These are phyloP conservation scores for Aspergillus egyptiacus DNA, from an alignment of 495 filamentous ascomycete species.

Conservation along the genomic window DNA sequence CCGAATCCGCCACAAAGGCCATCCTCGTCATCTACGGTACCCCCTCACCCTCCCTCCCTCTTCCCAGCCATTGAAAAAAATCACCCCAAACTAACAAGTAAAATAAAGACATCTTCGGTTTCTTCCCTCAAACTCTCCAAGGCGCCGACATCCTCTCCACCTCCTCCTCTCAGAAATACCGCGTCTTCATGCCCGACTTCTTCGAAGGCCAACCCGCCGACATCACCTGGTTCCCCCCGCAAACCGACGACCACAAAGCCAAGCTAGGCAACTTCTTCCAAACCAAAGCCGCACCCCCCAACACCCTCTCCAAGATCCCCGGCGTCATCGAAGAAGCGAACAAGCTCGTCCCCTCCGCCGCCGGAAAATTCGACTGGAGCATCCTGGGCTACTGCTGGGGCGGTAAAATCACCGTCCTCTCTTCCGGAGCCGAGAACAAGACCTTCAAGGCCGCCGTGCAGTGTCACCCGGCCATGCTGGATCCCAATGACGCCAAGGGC, in stretches of 20 bases:
- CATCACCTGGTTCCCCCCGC: constrained; percentile 61
- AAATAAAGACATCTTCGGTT: constrained; percentile 49
- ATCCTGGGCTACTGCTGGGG: constrained; percentile 95
- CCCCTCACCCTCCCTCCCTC: neutral
- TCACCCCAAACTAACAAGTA: neutral
- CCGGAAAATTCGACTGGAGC: constrained; percentile 62
- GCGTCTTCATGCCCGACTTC: constrained; percentile 55
- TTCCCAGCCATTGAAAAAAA: too few species aligned
- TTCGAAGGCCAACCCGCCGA: constrained; percentile 46
- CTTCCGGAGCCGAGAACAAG: constrained; percentile 47
- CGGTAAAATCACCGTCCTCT: constrained; percentile 69
- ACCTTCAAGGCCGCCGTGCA: constrained; percentile 65
- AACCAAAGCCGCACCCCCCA: constrained; percentile 57
- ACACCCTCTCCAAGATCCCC: constrained; percentile 58
- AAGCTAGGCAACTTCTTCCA: constrained; percentile 72
- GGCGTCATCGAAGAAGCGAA: constrained; percentile 52
- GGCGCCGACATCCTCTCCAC: constrained; percentile 53
- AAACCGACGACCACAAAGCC: constrained; percentile 73
- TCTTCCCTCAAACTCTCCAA: constrained; percentile 49
- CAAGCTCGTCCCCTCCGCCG: constrained; percentile 29
- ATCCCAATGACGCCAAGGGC: constrained; percentile 59
- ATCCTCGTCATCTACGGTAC: constrained; percentile 49
- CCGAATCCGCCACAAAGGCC: constrained; percentile 44
- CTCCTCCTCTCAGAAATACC: constrained; percentile 44
- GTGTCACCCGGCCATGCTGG: constrained; percentile 84